Conservation (phyloP, 352 stramenopile genomes). For the Elongisporangium anandrum region DNA sequence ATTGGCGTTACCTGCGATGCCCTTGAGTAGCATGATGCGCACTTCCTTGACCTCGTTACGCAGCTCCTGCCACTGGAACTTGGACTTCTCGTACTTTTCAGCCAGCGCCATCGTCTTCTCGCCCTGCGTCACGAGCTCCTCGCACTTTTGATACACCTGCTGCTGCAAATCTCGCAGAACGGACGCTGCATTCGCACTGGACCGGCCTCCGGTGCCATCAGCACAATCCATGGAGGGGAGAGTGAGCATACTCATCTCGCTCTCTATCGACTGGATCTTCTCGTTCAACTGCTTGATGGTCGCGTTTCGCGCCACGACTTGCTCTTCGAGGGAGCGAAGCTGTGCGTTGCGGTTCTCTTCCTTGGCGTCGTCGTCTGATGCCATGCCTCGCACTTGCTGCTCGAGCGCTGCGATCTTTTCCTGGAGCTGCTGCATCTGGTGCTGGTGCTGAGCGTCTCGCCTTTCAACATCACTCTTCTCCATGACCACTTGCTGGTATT, state of each 20-base stretch:
- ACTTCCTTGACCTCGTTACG: slow-evolving; percentile 51
- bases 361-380: slow-evolving; percentile 22
- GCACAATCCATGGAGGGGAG: slow-evolving; percentile 13
- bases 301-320: slow-evolving; percentile 26
- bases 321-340: slow-evolving; percentile 28
- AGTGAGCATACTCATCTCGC: slow-evolving; percentile 46
- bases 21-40: slow-evolving; percentile 41
- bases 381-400: slow-evolving; percentile 14
- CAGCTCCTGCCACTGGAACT: slow-evolving; percentile 32
- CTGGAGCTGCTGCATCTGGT: slow-evolving; percentile 26
- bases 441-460: slow-evolving; percentile 10
- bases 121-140: slow-evolving; percentile 68
- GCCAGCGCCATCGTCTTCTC: slow-evolving; percentile 62
- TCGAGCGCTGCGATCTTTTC: slow-evolving; percentile 16
- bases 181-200: neutral
- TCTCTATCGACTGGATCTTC: slow-evolving; percentile 38
- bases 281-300: slow-evolving; percentile 25
- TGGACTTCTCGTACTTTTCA: slow-evolving; percentile 37
- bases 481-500: slow-evolving; percentile 25
- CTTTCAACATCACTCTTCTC: slow-evolving; percentile 19
- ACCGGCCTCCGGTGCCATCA: slow-evolving; percentile 15
- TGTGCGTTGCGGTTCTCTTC: slow-evolving; percentile 32
- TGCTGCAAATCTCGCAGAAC: slow-evolving; percentile 54
- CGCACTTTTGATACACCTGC: slow-evolving; percentile 64
- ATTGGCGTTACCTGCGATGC: slow-evolving; percentile 37